Evolutionary conservation across 176 grass and related monocot genomes (phyloP).

Genomic region (Oryza australiensis): DNA sequence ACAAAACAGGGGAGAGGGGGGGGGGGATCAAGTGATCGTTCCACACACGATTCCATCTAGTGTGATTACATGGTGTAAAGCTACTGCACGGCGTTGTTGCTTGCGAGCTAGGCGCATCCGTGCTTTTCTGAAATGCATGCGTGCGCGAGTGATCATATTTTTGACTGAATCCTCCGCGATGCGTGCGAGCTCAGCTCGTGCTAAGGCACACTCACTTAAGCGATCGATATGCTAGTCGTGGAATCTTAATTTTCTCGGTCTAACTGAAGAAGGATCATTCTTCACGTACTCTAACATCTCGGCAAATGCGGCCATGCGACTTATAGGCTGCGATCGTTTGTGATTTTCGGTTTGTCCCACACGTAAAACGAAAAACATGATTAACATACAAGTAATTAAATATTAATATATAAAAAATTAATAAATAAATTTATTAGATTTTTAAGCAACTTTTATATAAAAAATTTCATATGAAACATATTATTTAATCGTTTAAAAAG

Average conservation of each 20-base stretch:
- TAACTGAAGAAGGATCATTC: background rate
- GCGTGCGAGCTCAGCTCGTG: background rate
- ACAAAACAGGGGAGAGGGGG: background rate
- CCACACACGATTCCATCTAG: background rate
- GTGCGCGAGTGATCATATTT: background rate
- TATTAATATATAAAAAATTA: too few species aligned
- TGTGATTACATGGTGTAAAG: slow-evolving; percentile 3
- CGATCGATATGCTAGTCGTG: background rate
- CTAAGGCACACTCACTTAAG: background rate
- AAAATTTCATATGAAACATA: too few species aligned
- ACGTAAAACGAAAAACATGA: too few species aligned
- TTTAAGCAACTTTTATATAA: too few species aligned
- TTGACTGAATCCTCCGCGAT: slow-evolving; percentile 4
- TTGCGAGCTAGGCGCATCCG: background rate
- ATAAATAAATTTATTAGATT: too few species aligned
- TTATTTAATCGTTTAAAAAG: too few species aligned
- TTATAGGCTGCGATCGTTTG: too few species aligned
- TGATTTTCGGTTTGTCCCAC: too few species aligned
- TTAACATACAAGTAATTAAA: too few species aligned
- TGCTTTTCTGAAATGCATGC: background rate
- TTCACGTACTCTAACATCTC: too few species aligned
- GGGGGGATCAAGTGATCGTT: background rate
- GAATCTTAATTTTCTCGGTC: background rate
- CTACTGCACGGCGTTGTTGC: background rate
- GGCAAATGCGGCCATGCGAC: background rate